These are phyloP conservation scores for Plasmodium knowlesi DNA, from an alignment of 169 alveolate genomes.

Conservation along the genomic window DNA sequence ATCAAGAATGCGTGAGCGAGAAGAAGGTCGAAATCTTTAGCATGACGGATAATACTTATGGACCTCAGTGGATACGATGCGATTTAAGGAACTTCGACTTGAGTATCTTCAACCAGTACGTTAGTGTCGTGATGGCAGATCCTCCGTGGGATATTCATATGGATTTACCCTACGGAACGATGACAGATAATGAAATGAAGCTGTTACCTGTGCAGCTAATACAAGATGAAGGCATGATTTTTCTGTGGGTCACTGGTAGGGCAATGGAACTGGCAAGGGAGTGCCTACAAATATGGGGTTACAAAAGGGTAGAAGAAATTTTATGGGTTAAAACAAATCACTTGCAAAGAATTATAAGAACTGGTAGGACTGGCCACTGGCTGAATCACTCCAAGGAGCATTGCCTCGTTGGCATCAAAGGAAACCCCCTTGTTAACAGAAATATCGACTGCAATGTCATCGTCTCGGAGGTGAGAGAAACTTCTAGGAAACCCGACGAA, in stretches of 20 bases:
- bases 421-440: conserved; percentile 88
- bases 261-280: conserved; percentile 95
- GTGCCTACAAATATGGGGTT: conserved; percentile 95
- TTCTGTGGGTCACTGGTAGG: conserved; percentile 97
- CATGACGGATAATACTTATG: conserved; percentile 34
- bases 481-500: conserved; percentile 97
- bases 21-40: conserved; percentile 10
- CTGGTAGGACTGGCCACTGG: conserved; percentile 98
- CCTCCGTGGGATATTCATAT: conserved; percentile 99
- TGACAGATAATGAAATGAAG: conserved; percentile 94
- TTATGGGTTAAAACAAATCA: conserved; percentile 97
- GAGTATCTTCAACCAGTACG: conserved; percentile 89
- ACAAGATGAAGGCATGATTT: conserved; percentile 93
- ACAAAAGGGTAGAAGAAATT: conserved; percentile 94
- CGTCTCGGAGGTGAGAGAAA: conserved; percentile 95
- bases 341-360: conserved; percentile 94
- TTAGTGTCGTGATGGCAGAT: conserved; percentile 96
- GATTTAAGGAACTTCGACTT: conserved; percentile 91
- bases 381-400: conserved; percentile 95
- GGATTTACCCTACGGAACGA: conserved; percentile 95
- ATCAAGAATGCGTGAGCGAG: conserved; percentile 25
- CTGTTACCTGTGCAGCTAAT: conserved; percentile 89
- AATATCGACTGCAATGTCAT: conserved; percentile 94
- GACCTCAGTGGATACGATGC: conserved; percentile 90
- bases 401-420: conserved; percentile 92